These are phyloP conservation scores for Pulveroboletus sp. DNA, from an alignment of 768 basidiomycete genomes.

Conservation along the genomic window DNA sequence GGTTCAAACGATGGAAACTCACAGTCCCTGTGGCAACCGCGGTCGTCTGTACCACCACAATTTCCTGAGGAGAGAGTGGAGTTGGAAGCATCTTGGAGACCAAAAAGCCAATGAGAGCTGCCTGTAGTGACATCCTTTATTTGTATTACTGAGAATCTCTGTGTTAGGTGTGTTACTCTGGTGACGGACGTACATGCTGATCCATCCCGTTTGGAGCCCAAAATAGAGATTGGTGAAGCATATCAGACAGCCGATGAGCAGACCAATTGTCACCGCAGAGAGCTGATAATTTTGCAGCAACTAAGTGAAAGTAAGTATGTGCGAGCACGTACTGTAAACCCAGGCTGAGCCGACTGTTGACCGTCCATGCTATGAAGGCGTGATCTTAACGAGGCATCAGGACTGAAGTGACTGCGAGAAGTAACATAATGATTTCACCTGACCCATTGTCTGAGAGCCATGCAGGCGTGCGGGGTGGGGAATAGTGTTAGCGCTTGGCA, in stretches of 20 bases:
- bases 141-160: neutral
- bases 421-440: slow-evolving; percentile 14
- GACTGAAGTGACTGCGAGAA: neutral
- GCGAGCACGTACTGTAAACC: slow-evolving; percentile 27
- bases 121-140: slow-evolving; percentile 90
- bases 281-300: slow-evolving; percentile 22
- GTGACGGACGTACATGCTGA: slow-evolving; percentile 59
- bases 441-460: slow-evolving; percentile 19
- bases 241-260: slow-evolving; percentile 79
- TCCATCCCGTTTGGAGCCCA: slow-evolving; percentile 87
- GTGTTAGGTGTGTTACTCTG: neutral
- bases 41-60: slow-evolving; percentile 91
- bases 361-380: neutral
- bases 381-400: slow-evolving; percentile 6
- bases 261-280: slow-evolving; percentile 67
- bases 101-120: slow-evolving; percentile 87
- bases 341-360: slow-evolving; percentile 13
- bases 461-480: slow-evolving; percentile 11
- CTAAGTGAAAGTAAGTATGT: neutral
- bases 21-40: slow-evolving; percentile 88
- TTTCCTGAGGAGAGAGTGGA: slow-evolving; percentile 84
- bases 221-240: slow-evolving; percentile 92
- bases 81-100: slow-evolving; percentile 68
- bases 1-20: slow-evolving; percentile 1
- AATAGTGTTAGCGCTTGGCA: neutral